A percentile compares a stretch with the other conserved stretches of the same genome.
Evolutionary conservation across 2,329 filamentous ascomycete genomes (phyloP).

Genomic region (Diaporthe sp.): DNA sequence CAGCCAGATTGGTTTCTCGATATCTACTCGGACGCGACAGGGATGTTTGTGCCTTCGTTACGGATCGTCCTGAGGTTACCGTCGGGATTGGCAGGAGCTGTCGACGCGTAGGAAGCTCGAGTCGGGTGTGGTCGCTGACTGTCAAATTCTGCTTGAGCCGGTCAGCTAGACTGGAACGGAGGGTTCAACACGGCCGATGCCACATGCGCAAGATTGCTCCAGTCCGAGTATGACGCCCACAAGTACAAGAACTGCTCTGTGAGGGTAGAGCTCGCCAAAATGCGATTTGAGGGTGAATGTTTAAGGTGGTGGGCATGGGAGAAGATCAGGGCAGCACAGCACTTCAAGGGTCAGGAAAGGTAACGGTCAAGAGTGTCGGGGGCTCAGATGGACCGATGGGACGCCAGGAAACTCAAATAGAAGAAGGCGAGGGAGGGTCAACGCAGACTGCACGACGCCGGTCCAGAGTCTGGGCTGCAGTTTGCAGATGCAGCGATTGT

Average conservation of each 20-base stretch:
- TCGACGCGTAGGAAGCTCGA: slow-evolving; percentile 8
- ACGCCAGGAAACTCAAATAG: slow-evolving; percentile 30
- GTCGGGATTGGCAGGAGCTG: background rate
- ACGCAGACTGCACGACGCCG: slow-evolving; percentile 4
- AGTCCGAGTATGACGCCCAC: background rate
- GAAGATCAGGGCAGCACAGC: background rate
- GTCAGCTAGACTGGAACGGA: slow-evolving; percentile 23
- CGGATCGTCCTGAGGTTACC: background rate
- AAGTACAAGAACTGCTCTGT: background rate
- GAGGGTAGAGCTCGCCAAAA: background rate
- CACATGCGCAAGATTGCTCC: background rate
- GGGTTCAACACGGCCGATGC: background rate
- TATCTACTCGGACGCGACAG: background rate
- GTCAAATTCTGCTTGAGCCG: slow-evolving; percentile 35
- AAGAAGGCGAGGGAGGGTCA: slow-evolving; percentile 1
- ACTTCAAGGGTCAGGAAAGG: background rate
- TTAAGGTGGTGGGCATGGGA: background rate
- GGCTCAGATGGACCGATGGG: slow-evolving; percentile 19
- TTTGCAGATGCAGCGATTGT: slow-evolving; percentile 1
- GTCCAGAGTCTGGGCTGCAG: slow-evolving; percentile 1
- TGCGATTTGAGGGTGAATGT: background rate
- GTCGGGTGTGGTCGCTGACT: background rate
- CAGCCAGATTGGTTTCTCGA: background rate
- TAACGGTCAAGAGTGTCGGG: slow-evolving; percentile 11
- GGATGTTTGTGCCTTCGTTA: background rate